Evolutionary conservation across 148 eudicot species (phyloP).

Genomic region (Chenopodium formosanum): DNA sequence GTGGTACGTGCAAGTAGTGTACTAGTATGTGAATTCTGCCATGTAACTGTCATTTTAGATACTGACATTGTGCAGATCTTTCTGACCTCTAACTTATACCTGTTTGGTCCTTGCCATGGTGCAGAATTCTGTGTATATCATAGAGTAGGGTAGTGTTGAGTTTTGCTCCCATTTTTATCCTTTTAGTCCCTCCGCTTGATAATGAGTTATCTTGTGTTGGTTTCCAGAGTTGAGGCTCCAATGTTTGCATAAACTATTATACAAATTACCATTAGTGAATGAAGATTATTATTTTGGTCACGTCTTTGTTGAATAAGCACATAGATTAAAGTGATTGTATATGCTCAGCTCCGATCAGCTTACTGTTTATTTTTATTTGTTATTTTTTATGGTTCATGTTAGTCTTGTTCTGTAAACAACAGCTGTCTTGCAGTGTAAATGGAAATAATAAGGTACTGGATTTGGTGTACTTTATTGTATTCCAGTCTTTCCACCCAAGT

Average conservation of each 20-base stretch:
- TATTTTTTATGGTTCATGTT: background rate
- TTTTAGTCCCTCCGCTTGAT: background rate
- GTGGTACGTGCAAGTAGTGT: background rate
- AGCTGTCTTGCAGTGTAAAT: background rate
- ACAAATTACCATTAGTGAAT: background rate
- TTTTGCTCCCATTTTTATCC: background rate
- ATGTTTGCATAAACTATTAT: background rate
- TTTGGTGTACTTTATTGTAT: background rate
- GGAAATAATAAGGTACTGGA: background rate
- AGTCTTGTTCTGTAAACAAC: background rate
- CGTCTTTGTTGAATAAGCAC: background rate
- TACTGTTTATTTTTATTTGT: background rate
- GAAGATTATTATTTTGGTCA: background rate
- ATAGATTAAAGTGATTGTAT: background rate
- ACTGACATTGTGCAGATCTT: conserved; percentile 12
- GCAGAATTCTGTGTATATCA: conserved; percentile 28
- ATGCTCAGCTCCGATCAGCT: background rate
- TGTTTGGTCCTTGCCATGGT: background rate
- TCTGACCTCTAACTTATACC: conserved; percentile 34
- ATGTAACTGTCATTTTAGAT: background rate
- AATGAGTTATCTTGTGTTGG: background rate
- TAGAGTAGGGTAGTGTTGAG: conserved; percentile 10
- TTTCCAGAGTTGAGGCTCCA: conserved; percentile 10
- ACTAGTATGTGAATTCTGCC: background rate
- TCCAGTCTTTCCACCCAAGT: background rate